Conservation (phyloP, 768 basidiomycete species). For the Amylocystis lapponica region DNA sequence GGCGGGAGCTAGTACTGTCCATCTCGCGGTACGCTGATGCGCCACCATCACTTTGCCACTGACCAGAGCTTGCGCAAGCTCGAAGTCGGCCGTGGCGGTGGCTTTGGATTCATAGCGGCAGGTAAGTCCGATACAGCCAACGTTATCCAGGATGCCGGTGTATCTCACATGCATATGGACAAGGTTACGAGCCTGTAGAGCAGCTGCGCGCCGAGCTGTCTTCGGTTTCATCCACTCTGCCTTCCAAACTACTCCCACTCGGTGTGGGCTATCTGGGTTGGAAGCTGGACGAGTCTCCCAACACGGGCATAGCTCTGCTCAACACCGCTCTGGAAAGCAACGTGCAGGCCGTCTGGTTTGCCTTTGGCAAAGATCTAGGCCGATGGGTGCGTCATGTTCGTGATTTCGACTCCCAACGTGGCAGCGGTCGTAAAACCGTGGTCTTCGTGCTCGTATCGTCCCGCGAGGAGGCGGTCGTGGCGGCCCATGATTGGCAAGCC, state of each 20-base stretch:
- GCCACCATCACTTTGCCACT: background rate
- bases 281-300: constrained; percentile 53
- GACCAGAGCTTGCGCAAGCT: too few relatives aligned
- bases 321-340: constrained; percentile 44
- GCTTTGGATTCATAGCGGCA: constrained; percentile 70
- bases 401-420: constrained; percentile 39
- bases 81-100: constrained; percentile 60
- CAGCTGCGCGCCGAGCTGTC: too few relatives aligned
- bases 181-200: too few relatives aligned
- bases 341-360: constrained; percentile 68
- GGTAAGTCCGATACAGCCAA: too few relatives aligned
- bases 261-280: constrained; percentile 73
- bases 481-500: constrained; percentile 55
- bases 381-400: constrained; percentile 61
- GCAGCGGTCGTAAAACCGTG: constrained; percentile 37
- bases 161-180: too few relatives aligned
- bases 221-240: too few relatives aligned
- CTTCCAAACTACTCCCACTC: constrained; percentile 51
- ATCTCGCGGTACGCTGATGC: constrained; percentile 15
- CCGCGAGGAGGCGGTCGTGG: constrained; percentile 50
- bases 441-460: constrained; percentile 63
- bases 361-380: constrained; percentile 56
- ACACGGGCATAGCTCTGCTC: constrained; percentile 39
- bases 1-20: constrained; percentile 64
- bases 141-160: too few relatives aligned